A percentile compares a stretch with the other conserved stretches of the same genome.
Conservation (phyloP, 495 filamentous ascomycete genomes). For the Penicillium ochrochloron region DNA sequence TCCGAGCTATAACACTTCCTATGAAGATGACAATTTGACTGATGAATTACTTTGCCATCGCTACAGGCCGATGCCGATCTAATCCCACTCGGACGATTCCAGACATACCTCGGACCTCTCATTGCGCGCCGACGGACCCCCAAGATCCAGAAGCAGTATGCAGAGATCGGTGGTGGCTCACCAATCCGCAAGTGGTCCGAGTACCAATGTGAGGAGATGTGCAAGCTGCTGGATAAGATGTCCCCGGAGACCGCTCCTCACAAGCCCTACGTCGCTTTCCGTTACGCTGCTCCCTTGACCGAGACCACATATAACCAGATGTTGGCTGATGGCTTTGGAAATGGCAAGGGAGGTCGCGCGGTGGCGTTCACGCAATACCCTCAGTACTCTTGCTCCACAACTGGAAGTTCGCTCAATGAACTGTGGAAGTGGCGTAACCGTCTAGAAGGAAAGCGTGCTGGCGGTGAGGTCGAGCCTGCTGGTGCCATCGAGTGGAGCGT, state of each 20-base stretch:
- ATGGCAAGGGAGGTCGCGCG: slow-evolving; percentile 83
- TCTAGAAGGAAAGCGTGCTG: slow-evolving; percentile 74
- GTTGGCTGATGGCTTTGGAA: slow-evolving; percentile 85
- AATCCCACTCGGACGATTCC: slow-evolving; percentile 92
- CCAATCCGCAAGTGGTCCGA: slow-evolving; percentile 99
- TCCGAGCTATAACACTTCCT: neutral
- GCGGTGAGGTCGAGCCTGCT: slow-evolving; percentile 50
- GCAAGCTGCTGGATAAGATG: slow-evolving; percentile 88
- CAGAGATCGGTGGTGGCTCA: slow-evolving; percentile 92
- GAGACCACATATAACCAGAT: slow-evolving; percentile 87
- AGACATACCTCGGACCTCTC: slow-evolving; percentile 86
- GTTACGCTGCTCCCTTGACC: slow-evolving; percentile 91
- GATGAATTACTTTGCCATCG: neutral
- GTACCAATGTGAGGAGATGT: slow-evolving; percentile 89
- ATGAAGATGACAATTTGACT: neutral
- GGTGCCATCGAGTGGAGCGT: slow-evolving; percentile 94
- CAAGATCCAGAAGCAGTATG: slow-evolving; percentile 94
- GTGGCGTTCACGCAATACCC: slow-evolving; percentile 99
- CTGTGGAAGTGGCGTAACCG: slow-evolving; percentile 94
- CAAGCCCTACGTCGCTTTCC: slow-evolving; percentile 98
- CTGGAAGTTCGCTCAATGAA: slow-evolving; percentile 94
- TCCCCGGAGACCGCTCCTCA: slow-evolving; percentile 94
- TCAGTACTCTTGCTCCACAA: slow-evolving; percentile 98
- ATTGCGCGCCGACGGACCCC: slow-evolving; percentile 87
- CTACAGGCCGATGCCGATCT: slow-evolving; percentile 85